Percentiles rank a stretch among this genome's conserved stretches.
These are phyloP conservation scores for Pleurotus cornucopiae DNA, from an alignment of 768 basidiomycete species.

Conservation along the genomic window DNA sequence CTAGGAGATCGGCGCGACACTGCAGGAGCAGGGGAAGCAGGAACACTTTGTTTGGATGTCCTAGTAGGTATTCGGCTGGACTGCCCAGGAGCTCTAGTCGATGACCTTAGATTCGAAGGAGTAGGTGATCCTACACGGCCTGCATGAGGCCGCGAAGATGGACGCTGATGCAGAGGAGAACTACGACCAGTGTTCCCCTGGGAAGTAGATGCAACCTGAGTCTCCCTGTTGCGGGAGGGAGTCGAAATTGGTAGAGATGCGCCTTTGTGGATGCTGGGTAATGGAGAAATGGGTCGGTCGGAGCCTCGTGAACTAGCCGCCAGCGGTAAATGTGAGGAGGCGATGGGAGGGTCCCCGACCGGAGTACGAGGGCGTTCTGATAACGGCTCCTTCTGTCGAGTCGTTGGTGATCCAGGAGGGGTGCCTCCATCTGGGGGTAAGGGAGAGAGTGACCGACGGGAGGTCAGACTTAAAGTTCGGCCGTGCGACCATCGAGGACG, in stretches of 20 bases:
- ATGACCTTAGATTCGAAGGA: conserved; percentile 18
- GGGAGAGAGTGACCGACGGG: conserved; percentile 11
- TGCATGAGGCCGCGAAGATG: too few relatives aligned
- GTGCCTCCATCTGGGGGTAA: conserved; percentile 4
- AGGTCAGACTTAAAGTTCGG: conserved; percentile 2
- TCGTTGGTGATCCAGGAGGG: conserved; percentile 6
- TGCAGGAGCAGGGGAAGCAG: conserved; percentile 1
- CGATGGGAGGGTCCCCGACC: background rate
- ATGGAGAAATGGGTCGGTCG: background rate
- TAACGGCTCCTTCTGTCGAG: background rate
- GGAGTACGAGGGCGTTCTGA: background rate
- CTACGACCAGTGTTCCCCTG: background rate
- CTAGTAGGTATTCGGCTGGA: conserved; percentile 42
- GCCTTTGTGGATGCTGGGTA: background rate
- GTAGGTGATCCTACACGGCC: conserved; percentile 19
- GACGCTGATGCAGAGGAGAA: conserved; percentile 12
- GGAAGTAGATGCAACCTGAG: background rate
- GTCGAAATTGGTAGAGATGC: too few relatives aligned
- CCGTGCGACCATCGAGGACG: conserved; percentile 46
- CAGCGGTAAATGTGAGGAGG: background rate
- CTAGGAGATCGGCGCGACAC: conserved; percentile 6
- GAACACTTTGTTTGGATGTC: conserved; percentile 27
- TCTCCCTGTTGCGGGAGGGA: conserved; percentile 4
- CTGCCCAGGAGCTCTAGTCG: conserved; percentile 18
- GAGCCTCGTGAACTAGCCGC: background rate